Conservation (phyloP, 1,284 basidiomycete species). For the Naganishia albida region DNA sequence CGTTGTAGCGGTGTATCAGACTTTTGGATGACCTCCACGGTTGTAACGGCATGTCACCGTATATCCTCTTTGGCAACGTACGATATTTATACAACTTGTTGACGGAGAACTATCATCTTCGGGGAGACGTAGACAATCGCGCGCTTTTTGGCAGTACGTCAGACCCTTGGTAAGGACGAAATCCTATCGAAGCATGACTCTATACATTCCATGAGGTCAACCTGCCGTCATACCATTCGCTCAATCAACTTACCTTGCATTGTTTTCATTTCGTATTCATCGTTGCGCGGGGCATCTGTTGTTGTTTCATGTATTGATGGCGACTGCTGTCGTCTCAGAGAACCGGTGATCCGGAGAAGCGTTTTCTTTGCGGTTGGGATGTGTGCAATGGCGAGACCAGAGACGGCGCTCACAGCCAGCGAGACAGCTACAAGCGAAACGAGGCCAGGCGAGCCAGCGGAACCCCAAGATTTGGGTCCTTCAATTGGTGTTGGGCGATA, state of each 20-base stretch:
- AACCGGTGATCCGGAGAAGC: not conserved
- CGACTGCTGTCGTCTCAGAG: not conserved
- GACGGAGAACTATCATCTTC: too few relatives aligned
- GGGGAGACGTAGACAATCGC: too few relatives aligned
- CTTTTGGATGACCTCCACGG: too few relatives aligned
- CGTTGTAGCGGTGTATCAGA: too few relatives aligned
- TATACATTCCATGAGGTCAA: not conserved
- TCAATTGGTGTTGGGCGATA: constrained; percentile 30
- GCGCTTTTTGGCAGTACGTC: too few relatives aligned
- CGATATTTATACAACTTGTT: too few relatives aligned
- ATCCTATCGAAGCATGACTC: constrained; percentile 20
- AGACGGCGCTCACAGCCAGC: constrained; percentile 35
- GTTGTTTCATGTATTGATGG: not conserved
- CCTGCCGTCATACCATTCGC: not conserved
- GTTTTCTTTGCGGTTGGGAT: not conserved
- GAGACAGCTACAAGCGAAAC: constrained; percentile 37
- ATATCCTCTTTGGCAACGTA: too few relatives aligned
- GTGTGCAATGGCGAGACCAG: constrained; percentile 31
- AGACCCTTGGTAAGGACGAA: constrained; percentile 17
- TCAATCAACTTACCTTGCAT: constrained; percentile 4
- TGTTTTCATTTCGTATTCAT: constrained; percentile 19
- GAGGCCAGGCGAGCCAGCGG: constrained; percentile 38
- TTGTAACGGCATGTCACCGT: too few relatives aligned
- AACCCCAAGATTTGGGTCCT: constrained; percentile 33
- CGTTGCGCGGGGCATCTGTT: not conserved